phyloP scores from a whole-genome alignment of 768 basidiomycete genomes.

The Russula compacta region DNA sequence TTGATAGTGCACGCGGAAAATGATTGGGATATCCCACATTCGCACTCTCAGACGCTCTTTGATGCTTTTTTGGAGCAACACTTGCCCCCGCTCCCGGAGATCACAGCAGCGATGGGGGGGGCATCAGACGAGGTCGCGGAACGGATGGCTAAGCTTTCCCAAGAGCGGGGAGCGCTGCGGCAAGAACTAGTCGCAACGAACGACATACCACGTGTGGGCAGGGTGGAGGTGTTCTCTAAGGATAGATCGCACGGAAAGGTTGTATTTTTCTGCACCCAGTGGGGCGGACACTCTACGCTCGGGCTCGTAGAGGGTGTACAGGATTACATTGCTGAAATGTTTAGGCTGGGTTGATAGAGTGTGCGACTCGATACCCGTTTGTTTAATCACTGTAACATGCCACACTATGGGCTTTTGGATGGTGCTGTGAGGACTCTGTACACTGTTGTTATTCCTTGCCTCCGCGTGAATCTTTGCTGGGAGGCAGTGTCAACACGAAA shows the following conservation, averaged over 20 bases:
- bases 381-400: background rate
- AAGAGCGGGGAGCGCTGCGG: constrained; percentile 34
- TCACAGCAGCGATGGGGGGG: constrained; percentile 25
- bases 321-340: constrained; percentile 36
- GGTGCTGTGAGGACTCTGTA: too few species aligned
- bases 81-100: constrained; percentile 37
- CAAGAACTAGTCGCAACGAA: constrained; percentile 37
- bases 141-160: constrained; percentile 31
- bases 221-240: constrained; percentile 44
- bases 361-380: background rate
- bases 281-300: constrained; percentile 51
- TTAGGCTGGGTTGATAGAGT: constrained; percentile 18
- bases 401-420: background rate
- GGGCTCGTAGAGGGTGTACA: constrained; percentile 61
- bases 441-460: too few species aligned
- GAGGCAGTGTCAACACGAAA: too few species aligned
- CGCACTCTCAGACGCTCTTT: constrained; percentile 63
- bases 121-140: constrained; percentile 37
- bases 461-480: too few species aligned
- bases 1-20: constrained; percentile 67
- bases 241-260: constrained; percentile 34
- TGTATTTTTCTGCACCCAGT: constrained; percentile 45
- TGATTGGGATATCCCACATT: constrained; percentile 64
- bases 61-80: constrained; percentile 54
- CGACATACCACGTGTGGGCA: constrained; percentile 40